Evolutionary conservation across 192 early-diverging fungal genomes (phyloP).

Genomic region (Gamsiella multidivaricata): DNA sequence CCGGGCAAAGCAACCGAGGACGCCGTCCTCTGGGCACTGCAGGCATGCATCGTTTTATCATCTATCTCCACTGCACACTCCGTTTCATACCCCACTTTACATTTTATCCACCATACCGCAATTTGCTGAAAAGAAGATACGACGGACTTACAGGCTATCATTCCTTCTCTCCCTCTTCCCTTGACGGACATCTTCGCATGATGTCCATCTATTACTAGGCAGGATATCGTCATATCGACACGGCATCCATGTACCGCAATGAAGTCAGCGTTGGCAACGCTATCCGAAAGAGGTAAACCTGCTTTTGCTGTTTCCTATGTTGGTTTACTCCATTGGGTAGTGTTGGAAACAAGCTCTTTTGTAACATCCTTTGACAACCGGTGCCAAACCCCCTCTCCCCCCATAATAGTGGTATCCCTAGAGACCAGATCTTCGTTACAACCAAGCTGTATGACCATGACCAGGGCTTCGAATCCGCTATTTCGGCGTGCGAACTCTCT

Average conservation of each 20-base stretch:
- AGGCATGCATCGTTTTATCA: constrained; percentile 30
- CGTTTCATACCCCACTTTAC: too few species aligned
- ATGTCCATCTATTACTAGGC: constrained; percentile 24
- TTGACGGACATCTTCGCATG: neutral
- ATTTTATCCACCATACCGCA: too few species aligned
- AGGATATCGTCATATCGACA: constrained; percentile 69
- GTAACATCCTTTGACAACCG: too few species aligned
- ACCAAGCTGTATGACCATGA: constrained; percentile 69
- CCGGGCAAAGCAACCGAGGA: constrained; percentile 52
- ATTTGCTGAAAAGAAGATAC: too few species aligned
- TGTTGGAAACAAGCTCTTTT: too few species aligned
- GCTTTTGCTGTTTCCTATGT: neutral
- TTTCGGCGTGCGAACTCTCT: constrained; percentile 63
- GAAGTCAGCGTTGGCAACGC: constrained; percentile 59
- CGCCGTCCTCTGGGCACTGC: constrained; percentile 57
- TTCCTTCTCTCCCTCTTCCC: too few species aligned
- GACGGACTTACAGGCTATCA: too few species aligned
- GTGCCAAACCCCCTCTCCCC: neutral
- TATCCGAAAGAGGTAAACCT: constrained; percentile 53
- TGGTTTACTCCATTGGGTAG: neutral
- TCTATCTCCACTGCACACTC: too few species aligned
- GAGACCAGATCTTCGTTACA: constrained; percentile 69
- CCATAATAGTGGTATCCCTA: constrained; percentile 53
- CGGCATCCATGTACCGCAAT: constrained; percentile 57
- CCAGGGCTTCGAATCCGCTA: constrained; percentile 60